phyloP scores from a whole-genome alignment of 2,329 filamentous ascomycete genomes.

The Beauveria sp. region DNA sequence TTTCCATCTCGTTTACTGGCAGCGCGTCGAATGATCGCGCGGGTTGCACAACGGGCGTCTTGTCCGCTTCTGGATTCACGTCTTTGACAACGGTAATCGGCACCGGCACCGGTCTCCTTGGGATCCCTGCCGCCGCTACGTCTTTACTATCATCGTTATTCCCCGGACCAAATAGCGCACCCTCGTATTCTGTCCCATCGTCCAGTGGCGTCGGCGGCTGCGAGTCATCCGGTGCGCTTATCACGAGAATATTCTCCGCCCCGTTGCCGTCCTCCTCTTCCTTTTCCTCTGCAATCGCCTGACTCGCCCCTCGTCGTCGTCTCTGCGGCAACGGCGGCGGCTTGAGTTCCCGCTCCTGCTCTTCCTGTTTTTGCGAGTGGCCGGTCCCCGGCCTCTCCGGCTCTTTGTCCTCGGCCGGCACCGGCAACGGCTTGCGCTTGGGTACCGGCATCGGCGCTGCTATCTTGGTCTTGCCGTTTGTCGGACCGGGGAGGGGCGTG shows the following conservation, averaged over 20 bases:
- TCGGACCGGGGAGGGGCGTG: constrained; percentile 61
- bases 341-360: constrained; percentile 16
- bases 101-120: neutral
- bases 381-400: neutral
- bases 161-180: neutral
- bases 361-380: constrained; percentile 22
- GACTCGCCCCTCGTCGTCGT: constrained; percentile 27
- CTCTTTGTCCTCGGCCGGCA: neutral
- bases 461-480: constrained; percentile 52
- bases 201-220: constrained; percentile 45
- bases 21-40: neutral
- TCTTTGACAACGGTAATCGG: neutral
- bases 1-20: neutral
- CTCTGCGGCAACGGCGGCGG: constrained; percentile 44
- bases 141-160: neutral
- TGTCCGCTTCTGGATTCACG: neutral
- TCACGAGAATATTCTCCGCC: constrained; percentile 51
- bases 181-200: neutral
- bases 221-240: constrained; percentile 58
- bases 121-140: neutral
- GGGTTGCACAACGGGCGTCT: neutral
- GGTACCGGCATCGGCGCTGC: constrained; percentile 50
- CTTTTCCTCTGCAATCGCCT: constrained; percentile 26
- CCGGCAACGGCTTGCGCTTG: constrained; percentile 49
- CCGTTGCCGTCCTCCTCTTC: constrained; percentile 22